Evolutionary conservation across 352 stramenopile species (phyloP).

Genomic region (Phytophthora boehmeriae): DNA sequence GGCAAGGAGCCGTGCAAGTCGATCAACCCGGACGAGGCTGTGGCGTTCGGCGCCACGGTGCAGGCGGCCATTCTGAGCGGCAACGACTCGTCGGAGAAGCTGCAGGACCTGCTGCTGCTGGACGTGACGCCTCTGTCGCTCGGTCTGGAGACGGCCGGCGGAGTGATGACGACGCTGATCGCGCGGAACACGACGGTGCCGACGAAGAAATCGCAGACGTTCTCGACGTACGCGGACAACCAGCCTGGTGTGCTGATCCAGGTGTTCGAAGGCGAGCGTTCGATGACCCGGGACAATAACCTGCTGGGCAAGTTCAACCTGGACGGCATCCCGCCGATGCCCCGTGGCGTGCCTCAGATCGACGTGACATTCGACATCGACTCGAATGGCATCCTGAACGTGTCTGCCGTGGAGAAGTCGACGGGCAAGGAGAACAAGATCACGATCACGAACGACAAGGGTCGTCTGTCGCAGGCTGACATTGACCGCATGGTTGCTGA

Average conservation of each 20-base stretch:
- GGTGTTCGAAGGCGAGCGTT: conserved; percentile 93
- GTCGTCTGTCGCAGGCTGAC: conserved; percentile 96
- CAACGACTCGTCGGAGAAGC: conserved; percentile 83
- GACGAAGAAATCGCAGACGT: conserved; percentile 87
- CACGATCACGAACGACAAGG: conserved; percentile 99
- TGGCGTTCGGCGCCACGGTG: conserved; percentile 81
- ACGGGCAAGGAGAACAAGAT: conserved; percentile 98
- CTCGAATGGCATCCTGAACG: conserved; percentile 93
- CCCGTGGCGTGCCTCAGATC: conserved; percentile 88
- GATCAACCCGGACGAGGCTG: conserved; percentile 85
- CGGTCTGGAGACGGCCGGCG: conserved; percentile 86
- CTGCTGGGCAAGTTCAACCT: conserved; percentile 90
- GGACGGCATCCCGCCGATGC: conserved; percentile 86
- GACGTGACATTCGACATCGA: conserved; percentile 93
- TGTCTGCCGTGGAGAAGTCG: conserved; percentile 92
- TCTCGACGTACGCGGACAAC: conserved; percentile 90
- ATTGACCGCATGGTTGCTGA: conserved; percentile 99
- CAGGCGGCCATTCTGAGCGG: conserved; percentile 67
- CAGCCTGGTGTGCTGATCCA: conserved; percentile 88
- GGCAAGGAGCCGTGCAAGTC: conserved; percentile 75
- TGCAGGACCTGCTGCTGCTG: conserved; percentile 86
- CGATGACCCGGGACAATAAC: conserved; percentile 95
- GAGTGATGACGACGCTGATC: conserved; percentile 92
- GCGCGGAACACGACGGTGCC: conserved; percentile 88
- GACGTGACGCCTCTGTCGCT: conserved; percentile 90